Conservation (phyloP, 345 rosid species). For the Eutrema japonicum region DNA sequence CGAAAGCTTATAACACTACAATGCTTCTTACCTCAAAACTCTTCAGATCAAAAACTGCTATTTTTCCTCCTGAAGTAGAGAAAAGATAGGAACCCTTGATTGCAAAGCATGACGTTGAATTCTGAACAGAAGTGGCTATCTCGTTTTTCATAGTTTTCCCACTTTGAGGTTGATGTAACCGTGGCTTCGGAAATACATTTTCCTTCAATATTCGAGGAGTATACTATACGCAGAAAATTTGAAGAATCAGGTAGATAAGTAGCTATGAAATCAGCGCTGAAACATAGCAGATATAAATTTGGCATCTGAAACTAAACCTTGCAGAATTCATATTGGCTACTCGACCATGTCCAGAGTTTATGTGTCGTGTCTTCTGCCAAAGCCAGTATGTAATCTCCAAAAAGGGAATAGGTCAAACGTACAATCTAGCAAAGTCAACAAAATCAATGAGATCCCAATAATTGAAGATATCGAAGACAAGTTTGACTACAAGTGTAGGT, state of each 20-base stretch:
- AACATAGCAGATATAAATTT: constrained; percentile 2
- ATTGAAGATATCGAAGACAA: constrained; percentile 20
- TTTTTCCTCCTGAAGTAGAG: constrained; percentile 49
- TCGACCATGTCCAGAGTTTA: constrained; percentile 47
- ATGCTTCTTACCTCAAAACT: constrained; percentile 44
- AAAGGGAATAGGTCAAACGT: constrained; percentile 38
- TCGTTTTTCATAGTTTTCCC: constrained; percentile 48
- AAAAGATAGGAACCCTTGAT: constrained; percentile 45
- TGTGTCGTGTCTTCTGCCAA: constrained; percentile 45
- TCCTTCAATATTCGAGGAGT: constrained; percentile 38
- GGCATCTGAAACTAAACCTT: constrained; percentile 38
- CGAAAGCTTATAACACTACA: constrained; percentile 14
- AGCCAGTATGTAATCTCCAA: constrained; percentile 50
- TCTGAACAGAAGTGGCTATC: constrained; percentile 27
- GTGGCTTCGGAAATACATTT: constrained; percentile 36
- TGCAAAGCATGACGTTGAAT: constrained; percentile 41
- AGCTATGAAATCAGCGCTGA: constrained; percentile 12
- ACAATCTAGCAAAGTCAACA: constrained; percentile 42
- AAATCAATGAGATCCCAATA: constrained; percentile 17
- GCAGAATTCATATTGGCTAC: constrained; percentile 31
- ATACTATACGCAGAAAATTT: constrained; percentile 9
- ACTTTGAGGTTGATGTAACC: constrained; percentile 43
- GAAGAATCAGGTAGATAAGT: constrained; percentile 20
- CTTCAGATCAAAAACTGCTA: constrained; percentile 46
- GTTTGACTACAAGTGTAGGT: constrained; percentile 6